Evolutionary conservation across 1,139 yeast species (phyloP).

Genomic region (Yamadazyma atlantica): DNA sequence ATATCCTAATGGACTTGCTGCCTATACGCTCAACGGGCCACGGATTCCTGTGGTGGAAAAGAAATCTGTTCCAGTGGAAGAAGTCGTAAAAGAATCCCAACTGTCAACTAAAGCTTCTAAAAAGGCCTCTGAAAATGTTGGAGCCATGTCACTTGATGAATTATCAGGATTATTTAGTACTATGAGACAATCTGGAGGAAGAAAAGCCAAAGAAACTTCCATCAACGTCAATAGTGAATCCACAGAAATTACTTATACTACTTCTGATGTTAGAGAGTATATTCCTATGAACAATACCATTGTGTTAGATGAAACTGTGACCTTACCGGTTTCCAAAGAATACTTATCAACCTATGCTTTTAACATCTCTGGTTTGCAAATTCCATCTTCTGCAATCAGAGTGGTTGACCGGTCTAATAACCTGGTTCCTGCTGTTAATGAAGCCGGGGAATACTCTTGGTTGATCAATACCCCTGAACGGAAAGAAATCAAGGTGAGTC

Average conservation of each 20-base stretch:
- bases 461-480: conserved; percentile 13
- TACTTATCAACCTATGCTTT: conserved; percentile 24
- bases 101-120: conserved; percentile 9
- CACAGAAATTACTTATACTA: conserved; percentile 20
- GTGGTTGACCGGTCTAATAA: conserved; percentile 15
- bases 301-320: conserved; percentile 11
- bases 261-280: conserved; percentile 31
- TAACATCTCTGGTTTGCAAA: conserved; percentile 31
- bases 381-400: conserved; percentile 26
- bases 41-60: conserved; percentile 59
- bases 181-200: conserved; percentile 16
- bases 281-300: conserved; percentile 31
- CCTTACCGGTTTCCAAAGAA: conserved; percentile 30
- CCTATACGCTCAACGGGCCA: conserved; percentile 60
- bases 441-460: conserved; percentile 31
- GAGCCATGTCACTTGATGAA: conserved; percentile 40
- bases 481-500: conserved; percentile 8
- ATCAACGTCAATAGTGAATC: conserved; percentile 5
- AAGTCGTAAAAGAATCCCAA: conserved; percentile 9
- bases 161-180: conserved; percentile 36
- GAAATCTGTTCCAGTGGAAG: conserved; percentile 12
- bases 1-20: conserved; percentile 71
- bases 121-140: conserved; percentile 9
- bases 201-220: conserved; percentile 5
- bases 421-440: conserved; percentile 21